These are phyloP conservation scores for Plasmodium berghei DNA, from an alignment of 169 alveolate genomes.

Conservation along the genomic window DNA sequence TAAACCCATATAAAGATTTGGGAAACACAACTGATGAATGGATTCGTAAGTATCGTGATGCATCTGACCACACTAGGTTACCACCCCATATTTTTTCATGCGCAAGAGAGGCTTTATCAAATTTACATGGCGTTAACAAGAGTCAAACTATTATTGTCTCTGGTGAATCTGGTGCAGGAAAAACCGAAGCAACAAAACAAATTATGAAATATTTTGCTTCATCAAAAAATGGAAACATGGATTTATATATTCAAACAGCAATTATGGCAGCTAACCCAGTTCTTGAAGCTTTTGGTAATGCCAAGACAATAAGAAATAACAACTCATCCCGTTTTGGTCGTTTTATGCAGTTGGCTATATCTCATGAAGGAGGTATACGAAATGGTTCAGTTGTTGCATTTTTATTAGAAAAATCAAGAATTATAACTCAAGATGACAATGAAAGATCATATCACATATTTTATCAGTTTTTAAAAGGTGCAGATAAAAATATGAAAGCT, in stretches of 20 bases:
- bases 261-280: slow-evolving; percentile 97
- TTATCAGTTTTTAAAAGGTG: slow-evolving; percentile 95
- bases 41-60: slow-evolving; percentile 87
- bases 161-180: slow-evolving; percentile 99
- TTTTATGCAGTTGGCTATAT: slow-evolving; percentile 93
- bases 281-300: slow-evolving; percentile 99
- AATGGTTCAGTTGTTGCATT: slow-evolving; percentile 94
- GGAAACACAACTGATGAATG: slow-evolving; percentile 91
- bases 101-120: slow-evolving; percentile 92
- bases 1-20: slow-evolving; percentile 92
- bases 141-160: slow-evolving; percentile 96
- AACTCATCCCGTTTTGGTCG: slow-evolving; percentile 98
- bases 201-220: slow-evolving; percentile 94
- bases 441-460: slow-evolving; percentile 98
- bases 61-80: slow-evolving; percentile 82
- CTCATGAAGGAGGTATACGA: slow-evolving; percentile 91
- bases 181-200: slow-evolving; percentile 98
- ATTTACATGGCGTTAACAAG: slow-evolving; percentile 87
- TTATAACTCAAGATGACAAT: slow-evolving; percentile 92
- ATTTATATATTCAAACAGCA: slow-evolving; percentile 87
- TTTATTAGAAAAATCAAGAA: slow-evolving; percentile 97
- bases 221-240: slow-evolving; percentile 83
- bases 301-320: slow-evolving; percentile 98
- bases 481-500: slow-evolving; percentile 85
- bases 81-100: slow-evolving; percentile 92